Percentiles rank a stretch among this genome's conserved stretches.
Conservation (phyloP, 768 basidiomycete species). For the Lactifluus pinguis region DNA sequence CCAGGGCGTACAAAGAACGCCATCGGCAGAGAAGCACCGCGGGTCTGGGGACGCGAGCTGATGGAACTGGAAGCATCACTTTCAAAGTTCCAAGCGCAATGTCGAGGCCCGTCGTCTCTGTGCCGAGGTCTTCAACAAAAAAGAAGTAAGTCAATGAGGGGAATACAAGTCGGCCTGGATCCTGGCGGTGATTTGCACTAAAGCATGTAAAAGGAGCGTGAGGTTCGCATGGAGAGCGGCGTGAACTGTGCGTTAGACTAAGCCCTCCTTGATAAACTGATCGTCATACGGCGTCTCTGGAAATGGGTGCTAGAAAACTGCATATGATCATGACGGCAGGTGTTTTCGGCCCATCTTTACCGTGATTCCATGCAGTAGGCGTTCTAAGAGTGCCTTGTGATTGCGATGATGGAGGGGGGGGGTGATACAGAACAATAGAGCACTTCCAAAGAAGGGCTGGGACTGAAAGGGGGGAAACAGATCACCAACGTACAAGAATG, state of each 20-base stretch:
- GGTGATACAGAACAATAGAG: neutral
- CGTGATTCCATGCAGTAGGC: neutral
- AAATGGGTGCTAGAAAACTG: conserved; percentile 57
- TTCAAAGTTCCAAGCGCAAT: conserved; percentile 37
- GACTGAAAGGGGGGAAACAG: neutral
- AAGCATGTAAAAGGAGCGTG: conserved; percentile 54
- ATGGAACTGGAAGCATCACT: conserved; percentile 33
- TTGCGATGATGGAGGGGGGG: neutral
- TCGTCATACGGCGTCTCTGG: conserved; percentile 52
- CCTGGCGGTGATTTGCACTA: conserved; percentile 28
- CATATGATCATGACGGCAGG: neutral
- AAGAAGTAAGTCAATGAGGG: neutral
- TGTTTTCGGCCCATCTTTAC: neutral
- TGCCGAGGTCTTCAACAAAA: conserved; percentile 59
- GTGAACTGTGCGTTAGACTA: conserved; percentile 50
- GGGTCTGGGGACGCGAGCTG: conserved; percentile 49
- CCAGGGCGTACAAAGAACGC: conserved; percentile 53
- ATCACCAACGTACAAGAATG: conserved; percentile 35
- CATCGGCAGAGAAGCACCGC: conserved; percentile 49
- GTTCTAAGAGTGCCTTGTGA: neutral
- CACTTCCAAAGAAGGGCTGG: neutral
- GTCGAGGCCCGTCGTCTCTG: conserved; percentile 55
- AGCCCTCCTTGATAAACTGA: conserved; percentile 48
- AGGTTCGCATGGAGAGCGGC: conserved; percentile 50
- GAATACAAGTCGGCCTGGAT: neutral